A percentile compares a stretch with the other conserved stretches of the same genome.
These are phyloP conservation scores for Colletotrichum karsti DNA, from an alignment of 2,329 filamentous ascomycete species.

Conservation along the genomic window DNA sequence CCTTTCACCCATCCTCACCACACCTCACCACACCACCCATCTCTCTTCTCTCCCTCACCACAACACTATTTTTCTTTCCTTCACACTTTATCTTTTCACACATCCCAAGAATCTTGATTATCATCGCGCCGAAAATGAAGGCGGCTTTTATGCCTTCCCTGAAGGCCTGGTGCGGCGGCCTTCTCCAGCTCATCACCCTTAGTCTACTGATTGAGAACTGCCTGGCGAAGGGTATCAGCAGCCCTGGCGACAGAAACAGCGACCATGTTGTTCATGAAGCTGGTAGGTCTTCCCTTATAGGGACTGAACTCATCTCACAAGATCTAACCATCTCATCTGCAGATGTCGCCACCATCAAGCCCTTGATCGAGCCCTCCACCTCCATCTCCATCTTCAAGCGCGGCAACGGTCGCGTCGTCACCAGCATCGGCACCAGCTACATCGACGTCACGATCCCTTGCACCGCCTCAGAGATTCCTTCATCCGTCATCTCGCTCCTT, in stretches of 20 bases:
- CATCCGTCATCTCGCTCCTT: neutral
- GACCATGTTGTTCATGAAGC: neutral
- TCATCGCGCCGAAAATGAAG: neutral
- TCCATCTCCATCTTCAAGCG: neutral
- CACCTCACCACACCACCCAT: too few relatives aligned
- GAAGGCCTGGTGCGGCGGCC: neutral
- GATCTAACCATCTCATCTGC: neutral
- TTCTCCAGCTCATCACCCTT: neutral
- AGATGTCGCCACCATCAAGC: neutral
- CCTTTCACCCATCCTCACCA: too few relatives aligned
- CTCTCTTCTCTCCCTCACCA: too few relatives aligned
- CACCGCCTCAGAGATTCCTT: neutral
- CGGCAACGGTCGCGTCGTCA: neutral
- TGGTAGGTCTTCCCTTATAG: neutral
- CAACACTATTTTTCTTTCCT: too few relatives aligned
- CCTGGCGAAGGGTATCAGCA: slow-evolving; percentile 5
- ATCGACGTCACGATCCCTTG: neutral
- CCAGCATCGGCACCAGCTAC: neutral
- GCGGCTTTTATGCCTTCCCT: neutral
- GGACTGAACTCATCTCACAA: too few relatives aligned
- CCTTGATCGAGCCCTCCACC: neutral
- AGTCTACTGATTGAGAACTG: neutral
- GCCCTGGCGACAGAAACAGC: too few relatives aligned
- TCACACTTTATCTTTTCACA: too few relatives aligned
- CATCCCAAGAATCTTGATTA: too few relatives aligned